Evolutionary conservation across 2,329 filamentous ascomycete genomes (phyloP).

Genomic region (Chrysoporthe puriensis): DNA sequence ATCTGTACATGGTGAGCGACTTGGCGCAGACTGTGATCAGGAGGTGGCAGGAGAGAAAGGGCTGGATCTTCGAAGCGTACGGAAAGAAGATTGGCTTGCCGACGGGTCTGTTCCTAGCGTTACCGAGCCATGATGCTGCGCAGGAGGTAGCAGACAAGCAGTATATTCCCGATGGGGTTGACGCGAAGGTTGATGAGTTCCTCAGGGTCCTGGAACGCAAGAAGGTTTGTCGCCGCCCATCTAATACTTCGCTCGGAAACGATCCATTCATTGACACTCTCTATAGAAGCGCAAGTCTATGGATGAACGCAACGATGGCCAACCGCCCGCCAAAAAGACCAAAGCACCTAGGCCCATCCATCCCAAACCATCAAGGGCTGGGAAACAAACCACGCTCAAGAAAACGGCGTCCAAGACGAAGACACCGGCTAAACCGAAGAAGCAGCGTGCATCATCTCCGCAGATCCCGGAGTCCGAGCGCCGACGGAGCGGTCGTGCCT

Average conservation of each 20-base stretch:
- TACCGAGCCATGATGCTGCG: slow-evolving; percentile 77
- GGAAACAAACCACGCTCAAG: slow-evolving; percentile 36
- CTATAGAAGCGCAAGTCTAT: slow-evolving; percentile 60
- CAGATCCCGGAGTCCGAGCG: slow-evolving; percentile 49
- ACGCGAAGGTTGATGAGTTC: slow-evolving; percentile 74
- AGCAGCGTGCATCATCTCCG: slow-evolving; percentile 36
- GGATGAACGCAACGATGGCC: slow-evolving; percentile 53
- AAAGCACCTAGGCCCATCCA: slow-evolving; percentile 33
- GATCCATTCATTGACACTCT: background rate
- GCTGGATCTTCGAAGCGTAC: slow-evolving; percentile 84
- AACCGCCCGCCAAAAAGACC: slow-evolving; percentile 46
- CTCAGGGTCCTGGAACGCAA: slow-evolving; percentile 71
- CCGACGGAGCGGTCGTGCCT: slow-evolving; percentile 58
- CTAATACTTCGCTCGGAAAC: no score
- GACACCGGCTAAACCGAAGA: slow-evolving; percentile 38
- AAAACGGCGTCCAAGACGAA: slow-evolving; percentile 34
- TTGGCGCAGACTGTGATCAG: slow-evolving; percentile 81
- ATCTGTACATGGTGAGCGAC: slow-evolving; percentile 86
- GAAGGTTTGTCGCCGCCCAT: slow-evolving; percentile 53
- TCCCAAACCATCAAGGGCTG: slow-evolving; percentile 41
- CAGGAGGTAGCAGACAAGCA: slow-evolving; percentile 86
- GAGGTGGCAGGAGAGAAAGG: slow-evolving; percentile 82
- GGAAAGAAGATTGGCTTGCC: slow-evolving; percentile 82
- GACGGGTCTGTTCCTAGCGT: slow-evolving; percentile 72
- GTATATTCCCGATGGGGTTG: slow-evolving; percentile 77